These are phyloP conservation scores for Vaccinium vitisidaea DNA, from an alignment of 148 eudicot species.

Conservation along the genomic window DNA sequence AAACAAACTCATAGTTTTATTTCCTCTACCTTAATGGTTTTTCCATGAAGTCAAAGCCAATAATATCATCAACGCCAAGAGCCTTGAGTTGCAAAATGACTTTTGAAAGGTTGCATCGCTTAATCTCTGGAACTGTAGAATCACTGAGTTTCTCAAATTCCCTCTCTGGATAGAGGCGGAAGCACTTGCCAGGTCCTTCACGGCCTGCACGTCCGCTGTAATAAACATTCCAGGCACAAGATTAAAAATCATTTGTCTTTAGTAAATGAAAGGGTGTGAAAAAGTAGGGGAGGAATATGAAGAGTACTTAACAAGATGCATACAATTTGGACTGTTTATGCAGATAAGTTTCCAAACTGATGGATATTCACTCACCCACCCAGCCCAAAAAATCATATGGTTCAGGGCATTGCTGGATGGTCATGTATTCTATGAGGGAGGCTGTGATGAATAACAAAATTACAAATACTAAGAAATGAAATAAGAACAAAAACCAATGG, in stretches of 20 bases:
- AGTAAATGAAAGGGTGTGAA: not conserved
- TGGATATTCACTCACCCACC: not conserved
- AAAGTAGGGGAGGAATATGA: not conserved
- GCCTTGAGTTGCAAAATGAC: slow-evolving; percentile 95
- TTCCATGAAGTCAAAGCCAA: slow-evolving; percentile 93
- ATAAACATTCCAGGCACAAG: slow-evolving; percentile 5
- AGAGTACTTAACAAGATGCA: not conserved
- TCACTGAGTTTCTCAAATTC: slow-evolving; percentile 73
- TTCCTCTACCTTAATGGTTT: slow-evolving; percentile 65
- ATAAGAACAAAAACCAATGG: not conserved
- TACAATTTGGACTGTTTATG: slow-evolving; percentile 3
- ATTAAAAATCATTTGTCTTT: not conserved
- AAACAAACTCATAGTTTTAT: not conserved
- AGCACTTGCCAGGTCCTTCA: slow-evolving; percentile 96
- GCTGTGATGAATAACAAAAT: not conserved
- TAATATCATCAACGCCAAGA: slow-evolving; percentile 81
- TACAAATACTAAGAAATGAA: not conserved
- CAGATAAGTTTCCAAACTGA: not conserved
- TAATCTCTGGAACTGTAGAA: slow-evolving; percentile 91
- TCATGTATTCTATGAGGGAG: not conserved
- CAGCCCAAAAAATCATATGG: not conserved
- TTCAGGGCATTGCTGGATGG: not conserved
- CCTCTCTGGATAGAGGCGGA: slow-evolving; percentile 81
- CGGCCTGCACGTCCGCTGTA: slow-evolving; percentile 99
- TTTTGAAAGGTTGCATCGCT: slow-evolving; percentile 74